Evolutionary conservation across 805 yeast species (phyloP), one percentile per base, ranked within the genome.

Genomic region (Metschnikowia cubensis): DNA sequence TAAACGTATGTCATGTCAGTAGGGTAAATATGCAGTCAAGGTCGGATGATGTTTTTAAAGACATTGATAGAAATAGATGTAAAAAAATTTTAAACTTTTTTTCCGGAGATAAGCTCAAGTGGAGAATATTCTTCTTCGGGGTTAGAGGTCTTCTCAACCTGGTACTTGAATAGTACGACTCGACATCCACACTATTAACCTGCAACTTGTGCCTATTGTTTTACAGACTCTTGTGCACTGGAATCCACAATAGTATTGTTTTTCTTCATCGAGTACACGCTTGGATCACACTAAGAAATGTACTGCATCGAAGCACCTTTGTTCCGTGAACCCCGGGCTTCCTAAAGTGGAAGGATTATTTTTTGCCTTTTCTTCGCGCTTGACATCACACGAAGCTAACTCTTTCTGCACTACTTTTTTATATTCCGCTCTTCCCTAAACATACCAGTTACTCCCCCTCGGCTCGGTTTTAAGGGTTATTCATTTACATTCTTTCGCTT

Each of bases 321-420:
- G 45, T 33, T 42, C 45, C 45, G 37, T 42, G 45, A 33, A 17
- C 37, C 17, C 45, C 44, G 44, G 37, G 37, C 20, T 42, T 34
- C 37, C 45, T 10, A 42, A 42, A 33, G 37, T 20, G 45, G 36
- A 22, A 4, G 37, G 8, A 8, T 7, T 32, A 32, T 20, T 42
- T 42, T 42, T 42, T 42, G 31, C 31, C 45, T 21, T 11, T 33
- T 33, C 25, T 42, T 42, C 45, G 45, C 45, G 45, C 31, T 21
- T 20, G 37, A 33, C 45, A 42, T 42, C 45, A 42, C 45, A 42
- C 45, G 45, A 42, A 32, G 29, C 20, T 33, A 33, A 33, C 36
- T 42, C 41, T 36, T 36, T 42, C 45, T 42, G 45, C 45, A 42
- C 45, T 20, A 34, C 45, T 20, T 33, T 18, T 13, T 21, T 20